Evolutionary conservation across 495 filamentous ascomycete species (phyloP), one percentile per base, ranked within the genome.

Genomic region (Aspergillus hancockii): DNA sequence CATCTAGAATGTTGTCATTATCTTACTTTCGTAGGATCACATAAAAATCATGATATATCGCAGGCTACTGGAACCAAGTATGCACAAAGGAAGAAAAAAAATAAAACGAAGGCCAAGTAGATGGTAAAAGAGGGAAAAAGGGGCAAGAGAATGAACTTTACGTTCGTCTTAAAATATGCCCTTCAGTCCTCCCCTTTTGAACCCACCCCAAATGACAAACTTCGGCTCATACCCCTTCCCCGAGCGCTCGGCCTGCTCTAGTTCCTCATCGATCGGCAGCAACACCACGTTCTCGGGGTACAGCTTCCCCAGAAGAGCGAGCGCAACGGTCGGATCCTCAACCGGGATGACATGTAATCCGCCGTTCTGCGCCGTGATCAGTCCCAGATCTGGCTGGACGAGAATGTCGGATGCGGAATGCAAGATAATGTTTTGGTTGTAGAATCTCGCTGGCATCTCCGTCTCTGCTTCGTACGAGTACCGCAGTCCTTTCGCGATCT

Each of bases 231-330:
- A 64, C 0, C 62, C 63, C 60, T 73, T 71, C 8, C 70, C 70
- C 12, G 54, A 57, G 1, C 52, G 54, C 22, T 57, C 55, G 1
- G 61, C 41, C 22, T 49, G 31, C 18, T 41, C 38, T 8, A 65
- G n/a, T 7, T 19, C 49, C 22, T 66, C 56, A 10, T 60, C 31
- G n/a, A 32, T 8, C n/a, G 52, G 47, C n/a, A 71, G 50, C 19
- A 65, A 13, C 21, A 73, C 56, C 14, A 72, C 66, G 59, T 72
- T 74, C 53, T 63, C 68, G 21, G 71, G 71, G 57, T 72, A 72
- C 13, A 74, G 28, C 60, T 61, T 69, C 9, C 71, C 71, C 16
- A 72, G 30, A 9, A 71, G 53, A 7, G 71, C 71, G 32, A 72
- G 50, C 4, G 61, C 55, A 16, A 70, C 51, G 28, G 64, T 22